phyloP scores from a whole-genome alignment of 2,329 filamentous ascomycete species.

The Juglanconis sp. region DNA sequence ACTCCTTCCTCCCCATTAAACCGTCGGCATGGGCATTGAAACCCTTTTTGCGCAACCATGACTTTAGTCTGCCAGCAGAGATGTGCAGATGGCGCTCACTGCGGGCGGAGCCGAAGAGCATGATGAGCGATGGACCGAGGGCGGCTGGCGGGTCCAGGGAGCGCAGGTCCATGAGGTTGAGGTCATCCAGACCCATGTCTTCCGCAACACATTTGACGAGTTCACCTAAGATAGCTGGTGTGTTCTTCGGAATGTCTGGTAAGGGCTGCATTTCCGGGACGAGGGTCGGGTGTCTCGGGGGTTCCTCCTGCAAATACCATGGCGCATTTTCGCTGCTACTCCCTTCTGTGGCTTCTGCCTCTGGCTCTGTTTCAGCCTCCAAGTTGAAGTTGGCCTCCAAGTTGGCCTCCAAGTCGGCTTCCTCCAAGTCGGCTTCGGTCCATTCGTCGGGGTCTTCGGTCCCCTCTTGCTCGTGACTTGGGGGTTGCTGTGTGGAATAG shows the following conservation, averaged over 20 bases:
- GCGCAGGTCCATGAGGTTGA: conserved; percentile 79
- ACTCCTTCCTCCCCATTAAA: conserved; percentile 81
- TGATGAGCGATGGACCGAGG: conserved; percentile 82
- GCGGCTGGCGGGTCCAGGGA: conserved; percentile 81
- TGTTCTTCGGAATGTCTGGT: conserved; percentile 58
- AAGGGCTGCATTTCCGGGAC: conserved; percentile 44
- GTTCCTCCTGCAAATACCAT: conserved; percentile 83
- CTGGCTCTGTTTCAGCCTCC: conserved; percentile 19
- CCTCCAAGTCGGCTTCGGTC: neutral
- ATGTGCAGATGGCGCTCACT: conserved; percentile 93
- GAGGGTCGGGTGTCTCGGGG: conserved; percentile 48
- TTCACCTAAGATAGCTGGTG: conserved; percentile 68
- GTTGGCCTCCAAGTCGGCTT: conserved; percentile 2
- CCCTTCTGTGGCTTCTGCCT: conserved; percentile 1
- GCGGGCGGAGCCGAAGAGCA: conserved; percentile 88
- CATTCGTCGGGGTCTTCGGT: conserved; percentile 13
- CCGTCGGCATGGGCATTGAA: conserved; percentile 80
- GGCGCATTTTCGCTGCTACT: conserved; percentile 28
- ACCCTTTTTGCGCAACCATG: conserved; percentile 76
- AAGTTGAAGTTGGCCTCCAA: neutral
- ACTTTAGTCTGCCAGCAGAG: conserved; percentile 81
- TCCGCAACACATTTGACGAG: conserved; percentile 77
- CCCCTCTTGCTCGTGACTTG: conserved; percentile 8
- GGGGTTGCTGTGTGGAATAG: conserved; percentile 5
- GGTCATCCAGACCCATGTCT: conserved; percentile 80